phyloP scores from a whole-genome alignment of 352 stramenopile species.

The Blastocystis sp. region DNA sequence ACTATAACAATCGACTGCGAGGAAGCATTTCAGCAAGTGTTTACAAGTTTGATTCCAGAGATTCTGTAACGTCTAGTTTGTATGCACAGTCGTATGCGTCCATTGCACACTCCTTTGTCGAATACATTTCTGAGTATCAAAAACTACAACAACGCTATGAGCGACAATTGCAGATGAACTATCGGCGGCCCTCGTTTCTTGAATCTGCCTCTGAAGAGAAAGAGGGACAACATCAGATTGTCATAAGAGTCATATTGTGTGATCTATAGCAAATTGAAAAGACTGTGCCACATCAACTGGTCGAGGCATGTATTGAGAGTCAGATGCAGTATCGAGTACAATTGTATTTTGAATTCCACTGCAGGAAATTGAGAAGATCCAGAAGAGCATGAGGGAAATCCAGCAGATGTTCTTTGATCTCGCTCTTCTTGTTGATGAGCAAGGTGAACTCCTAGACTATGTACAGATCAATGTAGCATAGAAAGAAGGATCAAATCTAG shows the following conservation, averaged over 20 bases:
- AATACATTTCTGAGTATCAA: constrained; percentile 21
- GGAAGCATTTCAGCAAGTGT: constrained; percentile 6
- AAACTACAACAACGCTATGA: constrained; percentile 31
- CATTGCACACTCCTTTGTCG: constrained; percentile 39
- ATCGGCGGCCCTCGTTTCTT: not conserved
- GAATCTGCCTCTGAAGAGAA: not conserved
- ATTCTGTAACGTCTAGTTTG: constrained; percentile 9
- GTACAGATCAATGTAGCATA: constrained; percentile 41
- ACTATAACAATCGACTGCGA: constrained; percentile 39
- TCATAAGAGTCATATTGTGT: not conserved
- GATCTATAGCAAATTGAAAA: not conserved
- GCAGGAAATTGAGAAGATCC: constrained; percentile 45
- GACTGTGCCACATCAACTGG: constrained; percentile 30
- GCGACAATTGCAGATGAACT: not conserved
- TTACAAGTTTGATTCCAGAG: not conserved
- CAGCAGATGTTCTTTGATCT: constrained; percentile 62
- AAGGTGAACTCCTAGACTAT: constrained; percentile 8
- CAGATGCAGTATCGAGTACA: constrained; percentile 45
- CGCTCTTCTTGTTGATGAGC: constrained; percentile 42
- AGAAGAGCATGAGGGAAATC: constrained; percentile 62
- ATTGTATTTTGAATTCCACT: not conserved
- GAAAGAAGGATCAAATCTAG: not conserved
- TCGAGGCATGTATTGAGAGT: constrained; percentile 47
- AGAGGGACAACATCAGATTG: not conserved
- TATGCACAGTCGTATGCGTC: constrained; percentile 38